phyloP scores from a whole-genome alignment of 2,329 filamentous ascomycete genomes.

The Diaporthe sp. region DNA sequence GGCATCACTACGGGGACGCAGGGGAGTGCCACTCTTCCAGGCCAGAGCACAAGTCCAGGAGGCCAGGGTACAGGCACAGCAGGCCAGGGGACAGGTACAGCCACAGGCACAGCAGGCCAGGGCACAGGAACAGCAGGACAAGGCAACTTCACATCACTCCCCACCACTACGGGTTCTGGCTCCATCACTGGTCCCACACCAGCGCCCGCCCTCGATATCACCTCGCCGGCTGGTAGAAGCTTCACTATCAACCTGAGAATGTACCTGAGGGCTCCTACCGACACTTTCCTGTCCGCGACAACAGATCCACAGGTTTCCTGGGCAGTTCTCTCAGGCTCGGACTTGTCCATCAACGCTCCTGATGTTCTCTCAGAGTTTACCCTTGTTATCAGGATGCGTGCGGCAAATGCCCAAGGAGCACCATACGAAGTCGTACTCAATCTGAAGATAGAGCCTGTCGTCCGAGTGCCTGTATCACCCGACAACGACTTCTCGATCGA shows the following conservation, averaged over 20 bases:
- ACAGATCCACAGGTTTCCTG: background rate
- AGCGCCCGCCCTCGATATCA: background rate
- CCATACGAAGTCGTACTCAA: background rate
- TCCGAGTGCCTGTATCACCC: background rate
- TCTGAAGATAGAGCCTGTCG: background rate
- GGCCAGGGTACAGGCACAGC: background rate
- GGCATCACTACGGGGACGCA: background rate
- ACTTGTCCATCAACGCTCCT: background rate
- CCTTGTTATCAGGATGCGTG: background rate
- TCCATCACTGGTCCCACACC: background rate
- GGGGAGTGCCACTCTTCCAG: background rate
- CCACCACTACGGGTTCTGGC: background rate
- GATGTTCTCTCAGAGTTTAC: background rate
- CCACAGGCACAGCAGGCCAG: background rate
- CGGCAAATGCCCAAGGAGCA: background rate
- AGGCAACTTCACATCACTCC: background rate
- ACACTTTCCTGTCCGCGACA: background rate
- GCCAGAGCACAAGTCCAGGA: background rate
- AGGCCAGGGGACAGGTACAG: no score
- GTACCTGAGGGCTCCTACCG: background rate
- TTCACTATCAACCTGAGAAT: background rate
- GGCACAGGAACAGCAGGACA: background rate
- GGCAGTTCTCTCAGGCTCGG: background rate
- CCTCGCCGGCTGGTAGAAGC: background rate
- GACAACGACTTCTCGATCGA: conserved; percentile 6